Conservation (phyloP, 225 moss, liverwort and hornwort species). For the Polytrichum commune region DNA sequence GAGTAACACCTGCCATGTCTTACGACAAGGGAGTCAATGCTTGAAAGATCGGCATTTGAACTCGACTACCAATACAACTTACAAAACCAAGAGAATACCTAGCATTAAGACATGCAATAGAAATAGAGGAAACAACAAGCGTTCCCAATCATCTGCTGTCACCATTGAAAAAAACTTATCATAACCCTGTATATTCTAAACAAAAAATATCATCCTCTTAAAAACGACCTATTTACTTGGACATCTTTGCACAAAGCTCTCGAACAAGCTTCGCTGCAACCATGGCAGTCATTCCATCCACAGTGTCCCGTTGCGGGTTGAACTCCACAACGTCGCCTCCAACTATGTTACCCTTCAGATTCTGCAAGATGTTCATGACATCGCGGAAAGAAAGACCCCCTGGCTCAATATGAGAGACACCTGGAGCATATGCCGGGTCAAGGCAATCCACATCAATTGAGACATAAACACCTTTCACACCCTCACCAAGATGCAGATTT, state of each 20-base stretch:
- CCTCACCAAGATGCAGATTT: conserved; percentile 70
- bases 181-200: neutral
- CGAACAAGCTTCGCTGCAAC: conserved; percentile 97
- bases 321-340: conserved; percentile 97
- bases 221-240: conserved; percentile 36
- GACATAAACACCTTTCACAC: conserved; percentile 87
- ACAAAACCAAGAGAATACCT: neutral
- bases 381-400: conserved; percentile 91
- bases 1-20: neutral
- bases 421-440: conserved; percentile 93
- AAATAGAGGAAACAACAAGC: neutral
- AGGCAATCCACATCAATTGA: conserved; percentile 96
- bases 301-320: conserved; percentile 96
- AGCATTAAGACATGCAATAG: neutral
- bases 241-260: conserved; percentile 93
- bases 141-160: neutral
- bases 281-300: conserved; percentile 99
- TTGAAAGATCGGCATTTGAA: conserved; percentile 10
- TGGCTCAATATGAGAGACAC: conserved; percentile 96
- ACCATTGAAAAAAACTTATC: neutral
- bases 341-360: conserved; percentile 75
- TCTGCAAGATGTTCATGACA: conserved; percentile 94
- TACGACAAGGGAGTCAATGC: neutral
- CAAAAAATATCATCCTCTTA: neutral
- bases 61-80: neutral